These are phyloP conservation scores for Xylaria intraflava DNA, from an alignment of 495 filamentous ascomycete genomes.

Conservation along the genomic window DNA sequence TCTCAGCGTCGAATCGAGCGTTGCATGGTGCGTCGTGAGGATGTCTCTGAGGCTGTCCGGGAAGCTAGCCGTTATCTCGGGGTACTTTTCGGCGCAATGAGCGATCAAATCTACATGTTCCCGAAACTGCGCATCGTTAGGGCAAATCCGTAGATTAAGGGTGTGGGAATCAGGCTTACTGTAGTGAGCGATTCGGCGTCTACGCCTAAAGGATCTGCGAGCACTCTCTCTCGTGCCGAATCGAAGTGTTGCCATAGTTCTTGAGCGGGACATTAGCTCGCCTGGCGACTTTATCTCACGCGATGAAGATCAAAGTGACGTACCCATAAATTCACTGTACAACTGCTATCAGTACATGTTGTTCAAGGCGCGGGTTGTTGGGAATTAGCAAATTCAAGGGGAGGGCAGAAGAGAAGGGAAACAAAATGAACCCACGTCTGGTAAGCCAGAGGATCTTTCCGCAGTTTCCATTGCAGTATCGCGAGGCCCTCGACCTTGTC, in stretches of 20 bases:
- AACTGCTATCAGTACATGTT: not conserved
- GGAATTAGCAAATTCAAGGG: not conserved
- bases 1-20: slow-evolving; percentile 71
- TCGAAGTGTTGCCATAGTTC: slow-evolving; percentile 83
- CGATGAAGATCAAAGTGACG: slow-evolving; percentile 3
- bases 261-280: slow-evolving; percentile 8
- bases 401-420: not conserved
- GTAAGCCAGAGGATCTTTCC: slow-evolving; percentile 28
- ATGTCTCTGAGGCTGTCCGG: slow-evolving; percentile 75
- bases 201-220: slow-evolving; percentile 65
- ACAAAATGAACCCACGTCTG: slow-evolving; percentile 6
- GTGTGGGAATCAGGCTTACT: not conserved
- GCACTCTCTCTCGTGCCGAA: slow-evolving; percentile 81
- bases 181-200: slow-evolving; percentile 60
- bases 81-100: slow-evolving; percentile 91
- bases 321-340: slow-evolving; percentile 11
- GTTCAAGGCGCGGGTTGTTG: not conserved
- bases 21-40: slow-evolving; percentile 70
- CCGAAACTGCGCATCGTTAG: slow-evolving; percentile 49
- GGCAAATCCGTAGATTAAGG: not conserved
- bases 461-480: slow-evolving; percentile 16
- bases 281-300: slow-evolving; percentile 6
- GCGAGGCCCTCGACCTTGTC: slow-evolving; percentile 86
- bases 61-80: slow-evolving; percentile 67
- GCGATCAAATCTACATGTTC: slow-evolving; percentile 85